A percentile compares a stretch with the other conserved stretches of the same genome.
These are phyloP conservation scores for Wickerhamiella vanderwaltii DNA, from an alignment of 805 yeast species.

Conservation along the genomic window DNA sequence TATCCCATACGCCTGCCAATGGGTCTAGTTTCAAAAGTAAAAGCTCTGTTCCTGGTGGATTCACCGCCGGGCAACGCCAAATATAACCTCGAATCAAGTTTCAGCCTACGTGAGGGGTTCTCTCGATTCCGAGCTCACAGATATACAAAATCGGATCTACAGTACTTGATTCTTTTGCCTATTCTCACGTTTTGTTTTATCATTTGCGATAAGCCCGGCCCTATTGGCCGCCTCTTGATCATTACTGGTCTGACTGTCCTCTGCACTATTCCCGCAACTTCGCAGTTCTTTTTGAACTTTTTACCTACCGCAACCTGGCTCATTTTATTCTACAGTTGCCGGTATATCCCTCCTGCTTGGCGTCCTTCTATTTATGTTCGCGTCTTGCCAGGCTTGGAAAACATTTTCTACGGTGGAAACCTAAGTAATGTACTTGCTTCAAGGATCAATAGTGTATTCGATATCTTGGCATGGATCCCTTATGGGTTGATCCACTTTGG, in stretches of 20 bases:
- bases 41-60: slow-evolving; percentile 26
- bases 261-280: slow-evolving; percentile 59
- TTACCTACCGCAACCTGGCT: slow-evolving; percentile 81
- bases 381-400: slow-evolving; percentile 81
- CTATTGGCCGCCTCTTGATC: slow-evolving; percentile 26
- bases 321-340: slow-evolving; percentile 63
- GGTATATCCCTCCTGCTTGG: slow-evolving; percentile 57
- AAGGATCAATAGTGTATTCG: slow-evolving; percentile 49
- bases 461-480: slow-evolving; percentile 89
- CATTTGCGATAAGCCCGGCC: slow-evolving; percentile 26
- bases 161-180: slow-evolving; percentile 39
- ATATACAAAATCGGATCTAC: slow-evolving; percentile 34
- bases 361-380: slow-evolving; percentile 86
- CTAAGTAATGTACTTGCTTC: slow-evolving; percentile 73
- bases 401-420: slow-evolving; percentile 84
- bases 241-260: slow-evolving; percentile 34
- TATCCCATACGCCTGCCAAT: too few relatives aligned
- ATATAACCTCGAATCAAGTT: slow-evolving; percentile 25
- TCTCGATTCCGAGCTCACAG: slow-evolving; percentile 25
- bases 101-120: slow-evolving; percentile 27
- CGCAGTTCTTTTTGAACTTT: slow-evolving; percentile 74
- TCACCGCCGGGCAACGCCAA: slow-evolving; percentile 27
- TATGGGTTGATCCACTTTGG: slow-evolving; percentile 85
- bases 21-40: slow-evolving; percentile 19
- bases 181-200: slow-evolving; percentile 38